A percentile compares a stretch with the other conserved stretches of the same genome.
Evolutionary conservation across 2,329 filamentous ascomycete genomes (phyloP).

Genomic region (Diaporthe ampelina): DNA sequence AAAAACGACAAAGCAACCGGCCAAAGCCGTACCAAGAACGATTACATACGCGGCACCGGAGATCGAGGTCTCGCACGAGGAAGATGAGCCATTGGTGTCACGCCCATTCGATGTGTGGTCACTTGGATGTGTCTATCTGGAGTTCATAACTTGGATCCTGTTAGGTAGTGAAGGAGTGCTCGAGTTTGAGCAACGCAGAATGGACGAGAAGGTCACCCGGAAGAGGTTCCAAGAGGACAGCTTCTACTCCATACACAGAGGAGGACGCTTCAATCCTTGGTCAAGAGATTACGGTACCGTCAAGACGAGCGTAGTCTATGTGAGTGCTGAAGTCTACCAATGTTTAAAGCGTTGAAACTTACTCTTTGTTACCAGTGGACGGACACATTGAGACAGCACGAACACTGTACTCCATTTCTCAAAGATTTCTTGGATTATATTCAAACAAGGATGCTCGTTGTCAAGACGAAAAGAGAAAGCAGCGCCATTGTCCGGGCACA

Average conservation of each 20-base stretch:
- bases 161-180: not conserved
- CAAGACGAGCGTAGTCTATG: not conserved
- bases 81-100: not conserved
- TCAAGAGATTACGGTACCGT: not conserved
- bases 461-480: not conserved
- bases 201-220: not conserved
- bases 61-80: not conserved
- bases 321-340: not conserved
- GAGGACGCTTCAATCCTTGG: not conserved
- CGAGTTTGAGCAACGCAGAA: not conserved
- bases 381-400: not conserved
- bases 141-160: conserved; percentile 44
- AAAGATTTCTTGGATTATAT: not conserved
- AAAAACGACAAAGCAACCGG: not conserved
- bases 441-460: conserved; percentile 3
- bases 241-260: conserved; percentile 1
- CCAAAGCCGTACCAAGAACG: not conserved
- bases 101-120: conserved; percentile 44
- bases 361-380: not conserved
- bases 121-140: conserved; percentile 44
- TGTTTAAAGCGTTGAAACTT: not conserved
- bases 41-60: not conserved
- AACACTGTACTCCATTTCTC: not conserved
- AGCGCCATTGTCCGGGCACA: not conserved
- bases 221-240: not conserved